phyloP scores from a whole-genome alignment of 139 green algal genomes.

The Zygnema circumcarinatum region DNA sequence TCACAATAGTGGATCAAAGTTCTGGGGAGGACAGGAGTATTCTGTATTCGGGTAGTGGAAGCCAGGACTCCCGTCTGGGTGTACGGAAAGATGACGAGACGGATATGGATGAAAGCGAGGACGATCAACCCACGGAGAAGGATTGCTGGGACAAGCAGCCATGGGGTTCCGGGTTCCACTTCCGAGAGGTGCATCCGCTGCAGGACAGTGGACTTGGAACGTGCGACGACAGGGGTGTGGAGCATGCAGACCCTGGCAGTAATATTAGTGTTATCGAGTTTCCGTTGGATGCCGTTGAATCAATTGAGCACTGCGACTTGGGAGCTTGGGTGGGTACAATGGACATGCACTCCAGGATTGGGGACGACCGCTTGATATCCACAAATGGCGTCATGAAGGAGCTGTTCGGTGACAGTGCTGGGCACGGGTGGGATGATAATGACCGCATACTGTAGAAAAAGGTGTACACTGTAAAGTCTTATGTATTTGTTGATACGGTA shows the following conservation, averaged over 20 bases:
- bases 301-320: not conserved
- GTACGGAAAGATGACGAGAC: not conserved
- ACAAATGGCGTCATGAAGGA: constrained; percentile 22
- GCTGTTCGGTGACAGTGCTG: not conserved
- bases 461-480: no score
- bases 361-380: constrained; percentile 8
- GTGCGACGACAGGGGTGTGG: not conserved
- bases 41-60: not conserved
- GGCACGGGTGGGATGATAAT: not conserved
- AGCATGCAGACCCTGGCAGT: not conserved
- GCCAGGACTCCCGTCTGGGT: not conserved
- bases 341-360: not conserved
- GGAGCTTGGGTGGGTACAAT: not conserved
- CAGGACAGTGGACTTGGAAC: not conserved
- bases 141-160: not conserved
- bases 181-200: not conserved
- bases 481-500: no score
- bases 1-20: no score
- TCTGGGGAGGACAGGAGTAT: not conserved
- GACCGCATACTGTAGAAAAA: not conserved
- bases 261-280: not conserved
- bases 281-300: not conserved
- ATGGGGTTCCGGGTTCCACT: not conserved
- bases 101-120: constrained; percentile 15
- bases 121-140: not conserved